These are phyloP conservation scores for Aureobasidium sp. DNA, from an alignment of 2,329 filamentous ascomycete species.

Conservation along the genomic window DNA sequence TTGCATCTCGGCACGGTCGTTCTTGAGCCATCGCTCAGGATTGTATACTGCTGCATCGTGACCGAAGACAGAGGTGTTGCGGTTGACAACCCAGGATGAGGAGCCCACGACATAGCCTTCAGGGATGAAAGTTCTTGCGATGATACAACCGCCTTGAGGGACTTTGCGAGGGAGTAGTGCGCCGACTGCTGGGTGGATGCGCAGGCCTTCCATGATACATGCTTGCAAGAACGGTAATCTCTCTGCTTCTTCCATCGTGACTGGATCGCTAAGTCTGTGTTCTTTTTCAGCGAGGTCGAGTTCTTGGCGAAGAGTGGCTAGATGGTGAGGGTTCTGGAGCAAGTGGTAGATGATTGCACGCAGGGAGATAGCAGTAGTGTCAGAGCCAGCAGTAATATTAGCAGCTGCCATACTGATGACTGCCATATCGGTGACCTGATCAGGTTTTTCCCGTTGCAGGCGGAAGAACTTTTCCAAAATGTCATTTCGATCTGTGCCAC, in stretches of 20 bases:
- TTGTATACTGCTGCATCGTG: constrained; percentile 38
- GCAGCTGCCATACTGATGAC: constrained; percentile 21
- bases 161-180: constrained; percentile 14
- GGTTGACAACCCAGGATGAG: constrained; percentile 37
- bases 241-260: constrained; percentile 24
- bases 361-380: constrained; percentile 32
- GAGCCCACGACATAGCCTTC: constrained; percentile 42
- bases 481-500: constrained; percentile 9
- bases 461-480: constrained; percentile 12
- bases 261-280: constrained; percentile 11
- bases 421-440: constrained; percentile 17
- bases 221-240: constrained; percentile 28
- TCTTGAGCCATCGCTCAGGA: constrained; percentile 46
- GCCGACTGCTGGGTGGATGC: constrained; percentile 26
- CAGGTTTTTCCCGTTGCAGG: constrained; percentile 12
- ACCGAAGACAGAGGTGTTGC: constrained; percentile 34
- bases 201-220: constrained; percentile 28
- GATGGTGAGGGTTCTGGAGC: constrained; percentile 23
- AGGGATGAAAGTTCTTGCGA: constrained; percentile 38
- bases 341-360: constrained; percentile 30
- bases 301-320: constrained; percentile 23
- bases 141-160: constrained; percentile 4
- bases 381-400: constrained; percentile 26
- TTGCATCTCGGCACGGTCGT: constrained; percentile 27
- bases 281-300: neutral